A percentile compares a stretch with the other conserved stretches of the same genome.
Evolutionary conservation across 805 yeast species (phyloP).

Genomic region (Ogataea paradorogensis): DNA sequence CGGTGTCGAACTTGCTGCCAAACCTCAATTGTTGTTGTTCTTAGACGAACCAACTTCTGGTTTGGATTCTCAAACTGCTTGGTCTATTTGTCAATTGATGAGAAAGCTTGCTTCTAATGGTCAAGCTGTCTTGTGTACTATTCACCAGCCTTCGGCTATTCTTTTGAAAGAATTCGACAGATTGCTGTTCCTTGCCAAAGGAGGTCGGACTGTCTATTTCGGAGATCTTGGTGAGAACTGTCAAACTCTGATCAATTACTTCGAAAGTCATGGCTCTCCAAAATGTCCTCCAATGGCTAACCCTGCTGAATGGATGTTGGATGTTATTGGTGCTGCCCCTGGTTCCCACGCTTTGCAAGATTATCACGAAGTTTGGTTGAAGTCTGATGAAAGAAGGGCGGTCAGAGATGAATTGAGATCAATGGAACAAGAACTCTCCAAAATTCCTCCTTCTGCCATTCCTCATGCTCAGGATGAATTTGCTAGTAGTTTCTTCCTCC

Average conservation of each 20-base stretch:
- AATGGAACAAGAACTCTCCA: conserved; percentile 61
- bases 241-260: conserved; percentile 55
- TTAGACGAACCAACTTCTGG: conserved; percentile 65
- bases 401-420: conserved; percentile 56
- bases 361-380: conserved; percentile 74
- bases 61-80: conserved; percentile 56
- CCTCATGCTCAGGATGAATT: conserved; percentile 36
- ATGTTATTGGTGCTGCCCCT: conserved; percentile 80
- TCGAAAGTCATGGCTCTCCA: conserved; percentile 63
- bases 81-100: conserved; percentile 56
- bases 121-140: conserved; percentile 62
- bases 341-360: conserved; percentile 73
- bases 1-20: conserved; percentile 56
- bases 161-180: conserved; percentile 77
- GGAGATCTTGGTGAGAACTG: conserved; percentile 67
- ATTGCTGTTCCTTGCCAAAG: conserved; percentile 62
- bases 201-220: conserved; percentile 74
- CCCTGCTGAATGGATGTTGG: conserved; percentile 92
- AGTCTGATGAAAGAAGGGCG: conserved; percentile 58
- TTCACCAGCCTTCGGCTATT: conserved; percentile 84
- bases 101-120: conserved; percentile 51
- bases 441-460: conserved; percentile 31
- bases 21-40: conserved; percentile 50
- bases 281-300: conserved; percentile 68
- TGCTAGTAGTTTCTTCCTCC: conserved; percentile 43